phyloP scores from a whole-genome alignment of 2,329 filamentous ascomycete species.

The Claviceps monticola region DNA sequence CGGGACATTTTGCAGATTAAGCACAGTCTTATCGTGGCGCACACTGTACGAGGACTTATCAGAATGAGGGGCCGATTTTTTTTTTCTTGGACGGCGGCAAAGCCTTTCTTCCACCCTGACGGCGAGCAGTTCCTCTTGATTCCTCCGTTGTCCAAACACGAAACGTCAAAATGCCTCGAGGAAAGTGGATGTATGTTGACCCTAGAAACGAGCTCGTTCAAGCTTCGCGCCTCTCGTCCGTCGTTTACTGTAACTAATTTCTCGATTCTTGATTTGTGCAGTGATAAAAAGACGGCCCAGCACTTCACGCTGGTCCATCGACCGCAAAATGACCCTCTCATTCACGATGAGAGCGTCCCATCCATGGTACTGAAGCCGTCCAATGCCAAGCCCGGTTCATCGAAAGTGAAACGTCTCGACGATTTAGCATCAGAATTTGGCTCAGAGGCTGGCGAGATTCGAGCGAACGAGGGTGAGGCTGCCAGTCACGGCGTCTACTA shows the following conservation, averaged over 20 bases:
- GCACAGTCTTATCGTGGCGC: slow-evolving; percentile 17
- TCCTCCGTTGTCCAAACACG: not conserved
- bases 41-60: slow-evolving; percentile 9
- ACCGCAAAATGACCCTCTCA: slow-evolving; percentile 91
- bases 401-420: slow-evolving; percentile 50
- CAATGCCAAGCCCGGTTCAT: slow-evolving; percentile 23
- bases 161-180: slow-evolving; percentile 51
- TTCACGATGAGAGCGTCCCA: slow-evolving; percentile 79
- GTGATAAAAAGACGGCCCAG: slow-evolving; percentile 78
- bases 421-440: slow-evolving; percentile 70
- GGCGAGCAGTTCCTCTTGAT: not conserved
- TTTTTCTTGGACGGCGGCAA: slow-evolving; percentile 6
- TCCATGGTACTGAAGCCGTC: slow-evolving; percentile 78
- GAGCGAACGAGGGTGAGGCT: slow-evolving; percentile 89
- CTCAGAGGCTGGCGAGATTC: slow-evolving; percentile 47
- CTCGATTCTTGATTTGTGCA: slow-evolving; percentile 12
- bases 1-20: rapidly evolving
- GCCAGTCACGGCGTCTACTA: slow-evolving; percentile 88
- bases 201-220: not conserved
- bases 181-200: slow-evolving; percentile 49
- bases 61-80: slow-evolving; percentile 17
- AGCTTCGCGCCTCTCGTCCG: not conserved
- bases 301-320: slow-evolving; percentile 92
- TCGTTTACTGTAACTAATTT: not conserved
- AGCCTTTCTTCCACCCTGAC: slow-evolving; percentile 6